Conservation (phyloP, 176 grass and related monocot species). For the Rhynchospora pubera region DNA sequence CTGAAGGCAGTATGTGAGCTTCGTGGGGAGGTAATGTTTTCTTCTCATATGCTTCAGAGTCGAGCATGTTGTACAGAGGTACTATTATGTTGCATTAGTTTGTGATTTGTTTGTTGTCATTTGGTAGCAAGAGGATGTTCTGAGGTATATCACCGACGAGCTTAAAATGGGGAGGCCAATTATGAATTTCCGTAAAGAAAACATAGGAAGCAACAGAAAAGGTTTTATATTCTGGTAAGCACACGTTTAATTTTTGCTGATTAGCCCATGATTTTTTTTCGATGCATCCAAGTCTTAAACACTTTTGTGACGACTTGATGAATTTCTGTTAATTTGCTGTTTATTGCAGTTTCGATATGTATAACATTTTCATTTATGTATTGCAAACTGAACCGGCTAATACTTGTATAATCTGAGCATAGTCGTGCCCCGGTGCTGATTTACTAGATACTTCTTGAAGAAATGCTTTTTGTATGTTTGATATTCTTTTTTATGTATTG, state of each 20-base stretch:
- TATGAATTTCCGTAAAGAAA: constrained; percentile 66
- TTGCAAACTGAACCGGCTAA: not conserved
- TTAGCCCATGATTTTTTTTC: not conserved
- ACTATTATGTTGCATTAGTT: not conserved
- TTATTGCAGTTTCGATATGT: not conserved
- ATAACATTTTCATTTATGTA: not conserved
- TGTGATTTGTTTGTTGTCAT: constrained; percentile 26
- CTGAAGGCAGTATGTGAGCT: constrained; percentile 93
- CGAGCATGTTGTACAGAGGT: constrained; percentile 2
- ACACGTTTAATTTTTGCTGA: constrained; percentile 7
- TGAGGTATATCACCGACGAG: constrained; percentile 54
- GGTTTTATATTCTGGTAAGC: constrained; percentile 70
- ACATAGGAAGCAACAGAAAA: constrained; percentile 34
- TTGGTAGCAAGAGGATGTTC: constrained; percentile 76
- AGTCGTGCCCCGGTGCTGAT: not conserved
- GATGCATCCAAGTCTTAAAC: constrained; percentile 21
- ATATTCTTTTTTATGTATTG: constrained; percentile 20
- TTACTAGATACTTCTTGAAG: not conserved
- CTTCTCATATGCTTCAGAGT: constrained; percentile 1
- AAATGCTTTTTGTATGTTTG: not conserved
- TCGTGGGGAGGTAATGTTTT: constrained; percentile 53
- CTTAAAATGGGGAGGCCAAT: constrained; percentile 62
- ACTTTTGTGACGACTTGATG: not conserved
- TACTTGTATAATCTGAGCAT: not conserved
- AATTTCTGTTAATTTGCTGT: constrained; percentile 1